Percentiles rank a stretch among this genome's conserved stretches.
phyloP scores from a whole-genome alignment of 768 basidiomycete species.

The Podaxis sp. region DNA sequence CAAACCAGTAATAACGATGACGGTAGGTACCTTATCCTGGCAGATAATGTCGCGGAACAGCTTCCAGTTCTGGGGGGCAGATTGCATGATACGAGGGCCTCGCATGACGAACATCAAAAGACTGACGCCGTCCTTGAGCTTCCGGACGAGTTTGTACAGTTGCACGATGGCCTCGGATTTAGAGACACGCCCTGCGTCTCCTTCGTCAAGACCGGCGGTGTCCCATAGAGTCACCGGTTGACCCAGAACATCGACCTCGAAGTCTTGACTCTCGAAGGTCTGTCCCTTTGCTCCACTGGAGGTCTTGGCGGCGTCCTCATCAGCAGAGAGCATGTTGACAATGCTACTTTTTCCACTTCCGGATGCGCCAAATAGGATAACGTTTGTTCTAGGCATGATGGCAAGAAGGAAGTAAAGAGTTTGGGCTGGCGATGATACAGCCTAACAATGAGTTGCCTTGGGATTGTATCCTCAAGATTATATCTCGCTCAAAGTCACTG shows the following conservation, averaged over 20 bases:
- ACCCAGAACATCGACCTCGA: neutral
- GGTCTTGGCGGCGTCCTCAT: neutral
- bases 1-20: slow-evolving; percentile 35
- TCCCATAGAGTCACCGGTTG: slow-evolving; percentile 27
- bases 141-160: slow-evolving; percentile 29
- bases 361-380: slow-evolving; percentile 35
- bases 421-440: too few species aligned
- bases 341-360: slow-evolving; percentile 26
- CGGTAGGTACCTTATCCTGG: slow-evolving; percentile 33
- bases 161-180: slow-evolving; percentile 20
- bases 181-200: slow-evolving; percentile 19
- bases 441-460: neutral
- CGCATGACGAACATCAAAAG: slow-evolving; percentile 38
- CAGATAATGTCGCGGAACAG: slow-evolving; percentile 37
- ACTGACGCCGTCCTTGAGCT: slow-evolving; percentile 28
- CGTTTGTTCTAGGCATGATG: slow-evolving; percentile 14
- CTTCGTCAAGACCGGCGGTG: slow-evolving; percentile 39
- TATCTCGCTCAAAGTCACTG: too few species aligned
- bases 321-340: slow-evolving; percentile 29
- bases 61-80: slow-evolving; percentile 33
- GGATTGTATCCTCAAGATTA: too few species aligned
- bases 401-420: too few species aligned
- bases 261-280: neutral
- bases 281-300: neutral
- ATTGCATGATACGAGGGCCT: slow-evolving; percentile 30